Base-by-base conservation (phyloP, 139 green algal genomes). In the Trebouxia sp. region DNA sequence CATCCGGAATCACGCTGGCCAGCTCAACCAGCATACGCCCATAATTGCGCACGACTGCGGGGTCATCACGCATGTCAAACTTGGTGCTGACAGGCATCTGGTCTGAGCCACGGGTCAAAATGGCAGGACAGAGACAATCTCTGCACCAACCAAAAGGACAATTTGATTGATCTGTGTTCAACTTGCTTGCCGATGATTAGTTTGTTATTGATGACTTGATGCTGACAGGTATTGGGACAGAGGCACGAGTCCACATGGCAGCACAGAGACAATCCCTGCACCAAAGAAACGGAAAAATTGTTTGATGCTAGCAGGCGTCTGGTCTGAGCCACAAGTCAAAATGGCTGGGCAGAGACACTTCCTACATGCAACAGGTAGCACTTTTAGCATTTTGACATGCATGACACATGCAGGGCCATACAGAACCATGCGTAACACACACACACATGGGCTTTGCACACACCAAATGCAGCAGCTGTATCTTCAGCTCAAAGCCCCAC, bases 311-410 rank as follows among this genome's bases (percentile, higher is more conserved):
- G 50, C 50, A 28, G 50, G 75, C 72, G 95, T 86, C 90, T 98
- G 96, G 86, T 99, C 96, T 17, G 90, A 87, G 53, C 93, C 93
- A 1, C 94, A 84, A 1, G 95, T 98, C 55, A 99, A 83, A 43
- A 99, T 94, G 67, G 98, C 94, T 0, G 96, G 96, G 86, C 95
- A 98, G 37, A 99, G 88, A 89, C 96, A 98, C 41, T 98, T 94
- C 10, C 84, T 88, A 78, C 81, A 28, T 3, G 39, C 30, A n/a
- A n/a, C n/a, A n/a, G n/a, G n/a, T n/a, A n/a, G n/a, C n/a, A n/a
- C n/a, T n/a, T n/a, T n/a, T n/a, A n/a, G n/a, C n/a, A n/a, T n/a
- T n/a, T n/a, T n/a, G n/a, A n/a, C n/a, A n/a, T n/a, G n/a, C n/a
- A n/a, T n/a, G n/a, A n/a, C n/a, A n/a, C n/a, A n/a, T n/a, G n/a